phyloP scores from a whole-genome alignment of 305 asterid genomes.

The Solanum hybrid region DNA sequence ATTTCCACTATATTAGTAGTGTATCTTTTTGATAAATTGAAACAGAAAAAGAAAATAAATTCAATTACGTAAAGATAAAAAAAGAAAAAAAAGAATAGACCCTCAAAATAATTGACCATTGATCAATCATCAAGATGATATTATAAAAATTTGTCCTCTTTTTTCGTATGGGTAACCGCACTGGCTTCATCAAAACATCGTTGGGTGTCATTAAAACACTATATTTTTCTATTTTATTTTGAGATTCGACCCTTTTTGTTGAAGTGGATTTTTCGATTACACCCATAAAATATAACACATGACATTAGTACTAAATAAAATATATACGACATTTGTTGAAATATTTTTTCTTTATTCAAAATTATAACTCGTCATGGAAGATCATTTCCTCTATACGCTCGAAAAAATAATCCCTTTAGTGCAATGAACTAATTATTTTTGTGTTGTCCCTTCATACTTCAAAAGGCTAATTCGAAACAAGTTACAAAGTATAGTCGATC shows the following conservation, averaged over 20 bases:
- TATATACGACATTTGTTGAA: too few relatives aligned
- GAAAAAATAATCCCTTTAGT: background rate
- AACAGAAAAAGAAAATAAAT: too few relatives aligned
- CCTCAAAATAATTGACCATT: background rate
- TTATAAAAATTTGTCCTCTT: background rate
- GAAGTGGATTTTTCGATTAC: background rate
- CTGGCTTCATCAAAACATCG: background rate
- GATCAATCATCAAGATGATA: background rate
- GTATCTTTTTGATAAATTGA: too few relatives aligned
- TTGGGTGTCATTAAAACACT: background rate
- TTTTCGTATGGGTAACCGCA: background rate
- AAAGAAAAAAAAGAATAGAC: too few relatives aligned
- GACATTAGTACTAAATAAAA: too few relatives aligned
- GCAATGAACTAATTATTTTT: background rate
- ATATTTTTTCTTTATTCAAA: too few relatives aligned
- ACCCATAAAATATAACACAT: background rate
- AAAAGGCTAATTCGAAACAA: background rate
- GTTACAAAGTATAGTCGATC: background rate
- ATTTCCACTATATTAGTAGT: too few relatives aligned
- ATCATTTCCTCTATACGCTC: too few relatives aligned
- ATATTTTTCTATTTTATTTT: background rate
- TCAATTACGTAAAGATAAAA: too few relatives aligned
- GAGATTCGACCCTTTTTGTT: background rate
- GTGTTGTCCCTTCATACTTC: background rate
- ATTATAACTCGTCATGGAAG: too few relatives aligned